Evolutionary conservation across 75 land plant genomes (phyloP).

Genomic region (Pinus albicaulis): DNA sequence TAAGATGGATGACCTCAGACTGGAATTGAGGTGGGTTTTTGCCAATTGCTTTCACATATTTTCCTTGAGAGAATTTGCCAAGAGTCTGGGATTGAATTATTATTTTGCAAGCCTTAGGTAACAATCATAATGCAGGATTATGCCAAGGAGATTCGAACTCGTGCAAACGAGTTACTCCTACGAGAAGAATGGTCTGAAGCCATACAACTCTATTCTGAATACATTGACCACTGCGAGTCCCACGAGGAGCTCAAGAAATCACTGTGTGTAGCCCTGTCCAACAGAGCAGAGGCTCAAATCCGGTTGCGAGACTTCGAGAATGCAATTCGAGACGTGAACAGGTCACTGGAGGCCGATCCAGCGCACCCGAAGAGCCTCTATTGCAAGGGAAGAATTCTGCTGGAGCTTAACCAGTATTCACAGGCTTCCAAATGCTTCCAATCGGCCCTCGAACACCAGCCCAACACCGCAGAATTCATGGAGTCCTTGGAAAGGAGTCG

Average conservation of each 20-base stretch:
- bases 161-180: conserved; percentile 58
- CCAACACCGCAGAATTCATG: conserved; percentile 23
- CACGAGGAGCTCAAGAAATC: conserved; percentile 36
- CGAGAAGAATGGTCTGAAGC: conserved; percentile 53
- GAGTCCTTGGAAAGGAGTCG: conserved; percentile 42
- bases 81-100: background rate
- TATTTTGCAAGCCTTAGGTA: background rate
- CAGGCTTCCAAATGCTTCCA: conserved; percentile 45
- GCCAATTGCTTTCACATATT: too few species aligned
- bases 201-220: conserved; percentile 38
- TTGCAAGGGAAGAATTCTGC: conserved; percentile 68
- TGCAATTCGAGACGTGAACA: conserved; percentile 67
- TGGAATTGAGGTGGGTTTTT: too few species aligned
- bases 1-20: too few species aligned
- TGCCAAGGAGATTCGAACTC: conserved; percentile 47
- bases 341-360: conserved; percentile 48
- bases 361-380: conserved; percentile 61
- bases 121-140: conserved; percentile 1
- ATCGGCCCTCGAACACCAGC: conserved; percentile 16
- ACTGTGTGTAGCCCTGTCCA: conserved; percentile 63
- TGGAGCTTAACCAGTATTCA: conserved; percentile 49
- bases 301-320: conserved; percentile 24
- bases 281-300: conserved; percentile 73
- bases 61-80: too few species aligned
- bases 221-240: conserved; percentile 29